Evolutionary conservation across 352 stramenopile genomes (phyloP).

Genomic region (Blastocystis sp.): DNA sequence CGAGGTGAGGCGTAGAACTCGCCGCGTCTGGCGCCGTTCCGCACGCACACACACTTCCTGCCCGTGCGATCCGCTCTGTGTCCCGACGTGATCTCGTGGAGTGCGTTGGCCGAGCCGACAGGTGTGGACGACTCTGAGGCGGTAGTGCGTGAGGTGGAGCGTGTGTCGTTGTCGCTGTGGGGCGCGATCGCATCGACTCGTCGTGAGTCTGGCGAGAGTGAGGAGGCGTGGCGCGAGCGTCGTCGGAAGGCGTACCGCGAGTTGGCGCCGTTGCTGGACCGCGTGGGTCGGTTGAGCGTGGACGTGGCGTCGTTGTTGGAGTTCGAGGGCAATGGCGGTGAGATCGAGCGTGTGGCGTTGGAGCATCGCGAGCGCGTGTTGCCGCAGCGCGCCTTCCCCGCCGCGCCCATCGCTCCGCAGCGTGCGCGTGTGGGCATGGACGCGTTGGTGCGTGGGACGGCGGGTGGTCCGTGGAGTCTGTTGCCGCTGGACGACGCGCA

Average conservation of each 20-base stretch:
- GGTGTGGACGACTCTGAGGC: neutral
- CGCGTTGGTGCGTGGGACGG: neutral
- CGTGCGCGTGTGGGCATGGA: slow-evolving; percentile 1
- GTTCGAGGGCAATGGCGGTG: neutral
- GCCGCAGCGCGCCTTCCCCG: neutral
- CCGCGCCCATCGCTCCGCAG: neutral
- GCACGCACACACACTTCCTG: slow-evolving; percentile 75
- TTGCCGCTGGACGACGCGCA: neutral
- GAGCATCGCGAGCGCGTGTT: neutral
- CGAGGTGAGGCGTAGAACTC: slow-evolving; percentile 75
- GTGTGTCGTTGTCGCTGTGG: neutral
- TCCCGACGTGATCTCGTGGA: slow-evolving; percentile 40
- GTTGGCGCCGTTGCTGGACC: slow-evolving; percentile 33
- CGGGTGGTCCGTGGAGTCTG: neutral
- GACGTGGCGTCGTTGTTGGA: neutral
- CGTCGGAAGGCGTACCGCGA: neutral
- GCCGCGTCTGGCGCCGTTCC: slow-evolving; percentile 79
- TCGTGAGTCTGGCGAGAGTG: neutral
- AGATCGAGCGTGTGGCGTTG: neutral
- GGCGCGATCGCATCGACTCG: neutral
- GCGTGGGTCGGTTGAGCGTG: slow-evolving; percentile 16
- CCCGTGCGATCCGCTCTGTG: slow-evolving; percentile 5
- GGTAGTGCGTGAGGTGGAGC: neutral
- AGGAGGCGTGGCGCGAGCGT: neutral
- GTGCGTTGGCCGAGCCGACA: neutral